These are phyloP conservation scores for Suillus variegatus DNA, from an alignment of 768 basidiomycete species.

Conservation along the genomic window DNA sequence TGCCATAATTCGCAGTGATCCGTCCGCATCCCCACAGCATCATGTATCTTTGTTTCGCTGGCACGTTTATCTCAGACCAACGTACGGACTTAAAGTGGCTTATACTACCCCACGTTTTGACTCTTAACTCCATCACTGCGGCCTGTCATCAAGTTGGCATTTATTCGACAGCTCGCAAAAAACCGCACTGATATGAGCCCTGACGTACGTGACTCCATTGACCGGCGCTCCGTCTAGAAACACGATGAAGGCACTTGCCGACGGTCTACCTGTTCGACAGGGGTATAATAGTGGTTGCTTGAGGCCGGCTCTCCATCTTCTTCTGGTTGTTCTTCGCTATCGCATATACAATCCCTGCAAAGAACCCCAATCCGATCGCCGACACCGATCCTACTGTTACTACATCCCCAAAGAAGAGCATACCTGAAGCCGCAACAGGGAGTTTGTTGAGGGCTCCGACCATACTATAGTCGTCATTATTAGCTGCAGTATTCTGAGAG, in stretches of 20 bases:
- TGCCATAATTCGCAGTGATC: conserved; percentile 11
- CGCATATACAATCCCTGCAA: conserved; percentile 90
- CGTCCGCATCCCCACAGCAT: not conserved
- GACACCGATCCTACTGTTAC: conserved; percentile 88
- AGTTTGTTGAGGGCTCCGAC: conserved; percentile 97
- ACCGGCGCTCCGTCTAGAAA: not conserved
- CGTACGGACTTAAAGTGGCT: conserved; percentile 36
- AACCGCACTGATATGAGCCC: not conserved
- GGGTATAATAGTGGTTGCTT: conserved; percentile 60
- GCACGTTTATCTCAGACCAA: not conserved
- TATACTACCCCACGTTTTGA: conserved; percentile 16
- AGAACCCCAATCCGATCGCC: conserved; percentile 85
- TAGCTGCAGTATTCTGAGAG: conserved; percentile 8
- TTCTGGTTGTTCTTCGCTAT: conserved; percentile 94
- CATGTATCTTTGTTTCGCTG: not conserved
- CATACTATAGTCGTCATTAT: conserved; percentile 57
- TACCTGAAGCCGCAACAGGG: conserved; percentile 97
- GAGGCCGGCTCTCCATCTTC: conserved; percentile 61
- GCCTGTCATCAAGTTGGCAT: conserved; percentile 4
- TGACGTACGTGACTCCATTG: not conserved
- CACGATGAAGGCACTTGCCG: conserved; percentile 5
- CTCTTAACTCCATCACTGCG: conserved; percentile 13
- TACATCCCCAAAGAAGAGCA: conserved; percentile 94
- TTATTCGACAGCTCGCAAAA: not conserved
- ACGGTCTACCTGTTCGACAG: conserved; percentile 46